Percentiles rank a stretch among this genome's conserved stretches.
phyloP scores from a whole-genome alignment of 352 stramenopile species.

The Globisporangium orthogonon region DNA sequence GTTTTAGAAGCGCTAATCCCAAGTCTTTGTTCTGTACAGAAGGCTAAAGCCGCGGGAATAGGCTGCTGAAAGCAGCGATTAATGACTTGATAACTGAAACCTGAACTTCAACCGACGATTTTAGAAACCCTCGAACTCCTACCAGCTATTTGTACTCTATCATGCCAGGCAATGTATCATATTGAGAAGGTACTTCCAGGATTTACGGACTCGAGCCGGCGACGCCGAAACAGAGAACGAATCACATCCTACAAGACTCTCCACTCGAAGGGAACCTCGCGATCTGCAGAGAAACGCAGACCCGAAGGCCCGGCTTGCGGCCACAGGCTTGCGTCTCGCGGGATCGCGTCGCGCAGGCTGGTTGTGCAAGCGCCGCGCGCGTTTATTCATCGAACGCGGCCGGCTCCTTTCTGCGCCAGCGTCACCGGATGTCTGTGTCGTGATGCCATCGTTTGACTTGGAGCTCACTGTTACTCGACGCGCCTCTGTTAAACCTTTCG shows the following conservation, averaged over 20 bases:
- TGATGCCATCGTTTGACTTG: not conserved
- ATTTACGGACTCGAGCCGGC: too few species aligned
- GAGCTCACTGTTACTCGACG: too few species aligned
- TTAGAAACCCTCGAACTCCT: not conserved
- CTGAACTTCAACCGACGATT: not conserved
- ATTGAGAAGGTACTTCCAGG: not conserved
- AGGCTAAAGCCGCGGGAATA: not conserved
- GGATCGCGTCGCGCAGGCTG: not conserved
- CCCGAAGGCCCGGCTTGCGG: not conserved
- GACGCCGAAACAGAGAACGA: too few species aligned
- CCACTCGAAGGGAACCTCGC: not conserved
- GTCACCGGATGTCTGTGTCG: not conserved
- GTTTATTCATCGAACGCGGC: not conserved
- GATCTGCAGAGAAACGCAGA: conserved; percentile 8
- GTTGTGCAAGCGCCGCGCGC: not conserved
- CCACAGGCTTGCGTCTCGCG: conserved; percentile 1
- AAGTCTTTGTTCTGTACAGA: not conserved
- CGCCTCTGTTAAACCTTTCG: not conserved
- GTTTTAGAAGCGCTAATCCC: not conserved
- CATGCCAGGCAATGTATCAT: not conserved
- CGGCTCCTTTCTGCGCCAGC: not conserved
- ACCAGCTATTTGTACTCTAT: not conserved
- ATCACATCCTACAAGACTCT: too few species aligned
- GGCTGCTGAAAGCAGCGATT: not conserved
- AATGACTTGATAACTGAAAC: not conserved